These are phyloP conservation scores for Boehmeria nivea DNA, from an alignment of 306 rosid genomes.

Conservation along the genomic window DNA sequence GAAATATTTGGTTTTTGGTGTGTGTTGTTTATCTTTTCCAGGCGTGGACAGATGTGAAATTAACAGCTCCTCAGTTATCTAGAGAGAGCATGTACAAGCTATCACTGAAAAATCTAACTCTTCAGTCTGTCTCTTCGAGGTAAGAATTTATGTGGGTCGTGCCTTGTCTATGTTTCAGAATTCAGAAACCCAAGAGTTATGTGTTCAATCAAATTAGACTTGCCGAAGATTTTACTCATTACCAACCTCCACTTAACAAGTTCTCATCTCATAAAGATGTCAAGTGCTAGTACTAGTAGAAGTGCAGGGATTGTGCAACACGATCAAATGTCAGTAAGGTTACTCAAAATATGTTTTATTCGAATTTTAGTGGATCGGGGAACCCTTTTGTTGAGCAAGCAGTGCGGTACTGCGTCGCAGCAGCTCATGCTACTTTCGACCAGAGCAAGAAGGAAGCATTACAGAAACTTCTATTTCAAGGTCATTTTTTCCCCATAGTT, in stretches of 20 bases:
- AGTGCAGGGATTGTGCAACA: background rate
- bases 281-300: background rate
- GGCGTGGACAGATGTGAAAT: constrained; percentile 82
- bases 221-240: background rate
- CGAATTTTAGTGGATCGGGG: constrained; percentile 59
- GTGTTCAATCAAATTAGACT: background rate
- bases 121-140: constrained; percentile 65
- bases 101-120: constrained; percentile 44
- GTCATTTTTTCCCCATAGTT: constrained; percentile 27
- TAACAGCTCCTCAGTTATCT: constrained; percentile 83
- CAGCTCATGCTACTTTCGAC: constrained; percentile 65
- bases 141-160: constrained; percentile 13
- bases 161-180: background rate
- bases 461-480: constrained; percentile 66
- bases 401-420: constrained; percentile 82
- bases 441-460: constrained; percentile 46
- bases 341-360: constrained; percentile 14
- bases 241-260: no score
- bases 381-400: constrained; percentile 97
- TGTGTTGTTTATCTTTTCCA: constrained; percentile 26
- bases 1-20: no score
- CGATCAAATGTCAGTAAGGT: constrained; percentile 12
- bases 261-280: background rate
- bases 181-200: background rate
- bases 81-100: constrained; percentile 74